phyloP scores from a whole-genome alignment of 1,284 basidiomycete species.

The Grifola frondosa region DNA sequence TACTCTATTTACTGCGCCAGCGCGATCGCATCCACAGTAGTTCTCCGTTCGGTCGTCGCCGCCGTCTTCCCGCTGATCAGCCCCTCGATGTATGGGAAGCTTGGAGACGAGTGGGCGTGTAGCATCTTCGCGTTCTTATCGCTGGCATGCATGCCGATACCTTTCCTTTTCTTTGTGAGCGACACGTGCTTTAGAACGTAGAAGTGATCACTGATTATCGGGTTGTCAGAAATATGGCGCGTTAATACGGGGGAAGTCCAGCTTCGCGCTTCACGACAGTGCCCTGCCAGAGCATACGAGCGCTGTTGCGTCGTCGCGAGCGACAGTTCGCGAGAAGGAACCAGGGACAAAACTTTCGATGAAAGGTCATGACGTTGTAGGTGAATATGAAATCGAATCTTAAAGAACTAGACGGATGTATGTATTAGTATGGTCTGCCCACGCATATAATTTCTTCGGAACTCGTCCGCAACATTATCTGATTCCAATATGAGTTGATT shows the following conservation, averaged over 20 bases:
- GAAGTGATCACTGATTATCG: background rate
- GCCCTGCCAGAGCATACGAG: background rate
- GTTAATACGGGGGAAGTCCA: slow-evolving; percentile 56
- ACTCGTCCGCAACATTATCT: too few species aligned
- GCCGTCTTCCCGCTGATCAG: slow-evolving; percentile 65
- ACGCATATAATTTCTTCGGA: too few species aligned
- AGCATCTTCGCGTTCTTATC: slow-evolving; percentile 61
- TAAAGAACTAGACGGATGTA: too few species aligned
- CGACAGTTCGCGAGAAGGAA: slow-evolving; percentile 9
- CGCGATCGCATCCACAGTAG: slow-evolving; percentile 68
- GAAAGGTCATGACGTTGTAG: too few species aligned
- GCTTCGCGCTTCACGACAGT: slow-evolving; percentile 44
- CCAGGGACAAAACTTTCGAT: too few species aligned
- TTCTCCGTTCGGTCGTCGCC: slow-evolving; percentile 64
- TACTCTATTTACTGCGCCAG: slow-evolving; percentile 65
- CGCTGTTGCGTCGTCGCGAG: slow-evolving; percentile 1
- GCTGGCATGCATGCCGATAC: slow-evolving; percentile 54
- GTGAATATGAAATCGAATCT: too few species aligned
- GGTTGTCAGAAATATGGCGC: slow-evolving; percentile 53
- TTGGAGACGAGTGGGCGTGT: slow-evolving; percentile 69
- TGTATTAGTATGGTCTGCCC: too few species aligned
- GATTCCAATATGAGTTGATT: too few species aligned
- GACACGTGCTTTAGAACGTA: background rate
- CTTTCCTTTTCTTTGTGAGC: slow-evolving; percentile 48
- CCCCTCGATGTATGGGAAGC: slow-evolving; percentile 51